Base-by-base conservation (phyloP, 805 yeast genomes). In the Candida pseudoglaebosa region DNA sequence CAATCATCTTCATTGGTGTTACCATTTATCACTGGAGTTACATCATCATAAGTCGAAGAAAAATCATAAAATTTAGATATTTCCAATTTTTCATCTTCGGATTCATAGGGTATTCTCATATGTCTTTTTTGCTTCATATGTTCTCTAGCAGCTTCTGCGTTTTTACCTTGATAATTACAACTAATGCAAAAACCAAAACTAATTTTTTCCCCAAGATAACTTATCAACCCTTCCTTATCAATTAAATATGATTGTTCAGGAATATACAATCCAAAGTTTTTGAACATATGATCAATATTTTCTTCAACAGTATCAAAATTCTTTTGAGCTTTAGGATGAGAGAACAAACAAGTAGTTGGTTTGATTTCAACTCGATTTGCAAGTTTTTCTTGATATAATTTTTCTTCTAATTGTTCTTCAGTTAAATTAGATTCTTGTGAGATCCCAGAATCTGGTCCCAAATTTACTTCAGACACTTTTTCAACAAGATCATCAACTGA, bases 91-190 rank as follows among this genome's bases (percentile, higher is more conserved):
- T 93, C 95, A 41, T 82, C 82, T 38, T 78, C 82, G 0, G 78
- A 62, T 52, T 93, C 98, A 61, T 84, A 93, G 1, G 98, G 97
- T 43, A 93, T 73, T 54, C 79, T 77, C 66, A 91, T 84, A 60
- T 93, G 99, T 41, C 88, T 79, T 61, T 93, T 93, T 6, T 84
- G 74, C 4, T 71, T 51, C 84, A 88, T 82, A 60, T 93, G 99
- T 31, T 87, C 93, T 49, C 96, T 80, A 8, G 86, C 89, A 43
- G 95, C 84, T 53, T 86, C 95, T 21, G 91, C 56, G 38, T 80
- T 78, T 44, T 77, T 75, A n/a, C 98, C 98, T 59, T 85, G 84
- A 56, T 81, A 93, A 22, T 71, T 70, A 59, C 99, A 93, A 38
- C 78, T 75, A 34, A 91, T 61, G 58, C 99, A 93, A 47, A 83